Evolutionary conservation across 2,329 filamentous ascomycete genomes (phyloP), one percentile per base, ranked within the genome.

Genomic region (Clonostachys byssicola): DNA sequence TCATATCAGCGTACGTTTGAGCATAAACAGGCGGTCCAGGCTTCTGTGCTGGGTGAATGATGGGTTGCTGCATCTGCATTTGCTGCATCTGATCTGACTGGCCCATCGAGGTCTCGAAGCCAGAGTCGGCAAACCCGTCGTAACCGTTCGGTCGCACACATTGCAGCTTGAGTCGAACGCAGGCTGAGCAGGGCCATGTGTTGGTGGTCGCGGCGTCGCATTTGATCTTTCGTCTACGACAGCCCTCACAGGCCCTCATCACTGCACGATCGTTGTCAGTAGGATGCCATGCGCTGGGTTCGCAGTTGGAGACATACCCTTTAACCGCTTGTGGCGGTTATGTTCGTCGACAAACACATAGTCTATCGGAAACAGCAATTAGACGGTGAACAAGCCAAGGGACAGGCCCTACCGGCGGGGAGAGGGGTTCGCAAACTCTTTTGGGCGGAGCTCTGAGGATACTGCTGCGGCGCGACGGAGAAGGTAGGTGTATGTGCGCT

Each of bases 331-430:
- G 70, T 97, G 94, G 54, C 94, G 87, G 73, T 97, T 97, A 69
- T 97, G 94, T 68, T 97, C 92, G 68, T 97, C 92, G 49, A 97
- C 94, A 63, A 97, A 97, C 59, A 97, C 94, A 88, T 96, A 97
- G 67, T 96, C 92, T 95, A 23, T 10, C 17, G n/a, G 23, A 30
- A 8, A 30, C 6, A 30, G 23, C 8, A 30, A 30, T 30, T 10
- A 39, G 17, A 48, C 36, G 44, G 34, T 43, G 42, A 51, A 39
- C 40, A 45, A 45, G 33, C 18, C 34, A 40, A 38, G n/a, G 33
- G 35, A 35, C 34, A 36, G 14, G 44, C 40, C 20, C 12, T 20
- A 30, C 9, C 23, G 23, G 9, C 23, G 23, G 23, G 23, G 23
- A 30, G 40, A 35, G 34, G 14, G 33, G 34, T 13, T 18, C 43